Conservation (phyloP, 805 yeast genomes). For the Ogataea allantospora region DNA sequence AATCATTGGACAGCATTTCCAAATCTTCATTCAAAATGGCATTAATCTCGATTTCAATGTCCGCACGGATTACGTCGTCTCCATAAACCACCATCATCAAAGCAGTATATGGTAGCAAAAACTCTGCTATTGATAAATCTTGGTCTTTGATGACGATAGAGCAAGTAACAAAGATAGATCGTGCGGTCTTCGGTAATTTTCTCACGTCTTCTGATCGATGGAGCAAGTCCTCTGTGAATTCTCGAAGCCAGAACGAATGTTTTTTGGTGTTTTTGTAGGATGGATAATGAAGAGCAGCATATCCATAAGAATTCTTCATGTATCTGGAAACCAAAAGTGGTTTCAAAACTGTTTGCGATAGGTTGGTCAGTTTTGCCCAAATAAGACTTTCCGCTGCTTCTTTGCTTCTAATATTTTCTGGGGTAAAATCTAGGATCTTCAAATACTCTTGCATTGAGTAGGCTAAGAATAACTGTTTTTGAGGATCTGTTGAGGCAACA, state of each 20-base stretch:
- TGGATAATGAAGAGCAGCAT: conserved; percentile 57
- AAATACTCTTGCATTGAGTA: conserved; percentile 86
- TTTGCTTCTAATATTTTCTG: conserved; percentile 18
- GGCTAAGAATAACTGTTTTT: conserved; percentile 78
- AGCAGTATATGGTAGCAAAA: conserved; percentile 74
- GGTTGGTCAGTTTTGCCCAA: conserved; percentile 64
- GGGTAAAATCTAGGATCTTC: conserved; percentile 49
- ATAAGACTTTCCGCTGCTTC: conserved; percentile 37
- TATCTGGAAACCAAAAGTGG: conserved; percentile 78
- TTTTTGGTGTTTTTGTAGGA: conserved; percentile 54
- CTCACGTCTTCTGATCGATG: conserved; percentile 35
- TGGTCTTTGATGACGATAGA: conserved; percentile 65
- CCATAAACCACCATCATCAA: conserved; percentile 51
- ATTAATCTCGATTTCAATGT: conserved; percentile 58
- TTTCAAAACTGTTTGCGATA: conserved; percentile 67
- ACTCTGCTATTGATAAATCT: conserved; percentile 66
- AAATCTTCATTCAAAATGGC: conserved; percentile 52
- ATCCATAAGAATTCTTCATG: conserved; percentile 48
- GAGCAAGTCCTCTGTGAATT: conserved; percentile 65
- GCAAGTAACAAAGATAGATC: conserved; percentile 58
- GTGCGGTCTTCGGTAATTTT: conserved; percentile 31
- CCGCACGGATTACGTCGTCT: conserved; percentile 38
- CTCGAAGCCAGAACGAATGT: conserved; percentile 70
- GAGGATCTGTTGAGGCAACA: conserved; percentile 88
- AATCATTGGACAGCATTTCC: conserved; percentile 46